Conservation (phyloP, 106 monocot species). For the Dendrobium nobile region DNA sequence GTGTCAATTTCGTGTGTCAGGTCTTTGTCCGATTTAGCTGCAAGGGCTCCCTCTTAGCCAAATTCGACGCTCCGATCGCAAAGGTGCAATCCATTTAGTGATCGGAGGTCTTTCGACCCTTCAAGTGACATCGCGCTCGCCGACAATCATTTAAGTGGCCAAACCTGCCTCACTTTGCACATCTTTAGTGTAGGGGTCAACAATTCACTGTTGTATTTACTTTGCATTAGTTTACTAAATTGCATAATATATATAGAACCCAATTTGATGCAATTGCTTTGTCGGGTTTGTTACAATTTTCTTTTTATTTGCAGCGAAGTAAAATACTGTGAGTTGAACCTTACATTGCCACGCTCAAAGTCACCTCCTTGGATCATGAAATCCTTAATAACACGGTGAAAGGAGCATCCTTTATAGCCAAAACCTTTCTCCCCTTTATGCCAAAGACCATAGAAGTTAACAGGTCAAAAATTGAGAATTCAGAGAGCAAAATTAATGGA, state of each 20-base stretch:
- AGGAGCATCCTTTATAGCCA: constrained; percentile 80
- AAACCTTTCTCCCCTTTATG: constrained; percentile 63
- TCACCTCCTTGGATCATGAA: constrained; percentile 78
- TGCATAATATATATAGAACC: neutral
- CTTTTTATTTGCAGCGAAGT: neutral
- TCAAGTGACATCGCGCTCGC: no score
- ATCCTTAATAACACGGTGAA: constrained; percentile 83
- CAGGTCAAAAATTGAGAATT: neutral
- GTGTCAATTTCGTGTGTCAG: no score
- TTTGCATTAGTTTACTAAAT: neutral
- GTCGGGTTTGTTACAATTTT: neutral
- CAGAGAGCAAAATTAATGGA: neutral
- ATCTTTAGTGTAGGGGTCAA: no score
- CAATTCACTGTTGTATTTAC: neutral
- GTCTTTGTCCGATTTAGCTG: no score
- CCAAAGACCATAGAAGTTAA: neutral
- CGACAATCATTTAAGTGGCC: no score
- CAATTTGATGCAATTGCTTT: neutral
- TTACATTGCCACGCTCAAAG: neutral
- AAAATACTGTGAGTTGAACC: constrained; percentile 47
- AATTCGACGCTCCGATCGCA: no score
- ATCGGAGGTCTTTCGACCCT: no score
- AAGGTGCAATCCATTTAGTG: no score
- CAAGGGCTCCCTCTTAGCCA: no score
- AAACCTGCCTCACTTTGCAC: no score